Evolutionary conservation across 441 rosid species (phyloP).

Genomic region (Adansonia madagascariensis): DNA sequence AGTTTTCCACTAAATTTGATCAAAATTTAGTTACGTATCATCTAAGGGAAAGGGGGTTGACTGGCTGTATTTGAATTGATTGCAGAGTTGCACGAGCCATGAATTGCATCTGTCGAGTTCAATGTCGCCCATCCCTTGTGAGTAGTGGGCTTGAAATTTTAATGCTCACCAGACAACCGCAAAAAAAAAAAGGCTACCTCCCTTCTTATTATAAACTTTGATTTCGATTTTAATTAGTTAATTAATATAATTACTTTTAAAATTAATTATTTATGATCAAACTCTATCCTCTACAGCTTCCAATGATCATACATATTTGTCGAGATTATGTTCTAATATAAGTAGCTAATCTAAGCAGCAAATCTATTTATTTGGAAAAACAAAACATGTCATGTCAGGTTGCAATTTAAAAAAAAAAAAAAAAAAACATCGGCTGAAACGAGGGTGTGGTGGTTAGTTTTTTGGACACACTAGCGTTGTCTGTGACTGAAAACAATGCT

Average conservation of each 20-base stretch:
- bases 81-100: not conserved
- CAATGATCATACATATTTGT: no score
- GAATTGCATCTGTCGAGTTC: not conserved
- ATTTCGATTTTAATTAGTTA: no score
- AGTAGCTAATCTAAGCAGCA: no score
- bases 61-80: not conserved
- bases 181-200: not conserved
- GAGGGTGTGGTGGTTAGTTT: not conserved
- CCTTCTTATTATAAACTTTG: not conserved
- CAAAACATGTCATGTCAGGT: not conserved
- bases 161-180: not conserved
- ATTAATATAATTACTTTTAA: no score
- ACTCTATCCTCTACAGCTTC: not conserved
- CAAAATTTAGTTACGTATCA: not conserved
- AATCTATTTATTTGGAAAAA: not conserved
- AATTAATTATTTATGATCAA: no score
- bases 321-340: no score
- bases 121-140: not conserved
- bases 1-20: not conserved
- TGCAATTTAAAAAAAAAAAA: not conserved
- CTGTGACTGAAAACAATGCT: not conserved
- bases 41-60: not conserved
- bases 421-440: not conserved
- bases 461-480: slow-evolving; percentile 3
- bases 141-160: not conserved